These are phyloP conservation scores for Penicillium expansum DNA, from an alignment of 2,329 filamentous ascomycete genomes.

Conservation along the genomic window DNA sequence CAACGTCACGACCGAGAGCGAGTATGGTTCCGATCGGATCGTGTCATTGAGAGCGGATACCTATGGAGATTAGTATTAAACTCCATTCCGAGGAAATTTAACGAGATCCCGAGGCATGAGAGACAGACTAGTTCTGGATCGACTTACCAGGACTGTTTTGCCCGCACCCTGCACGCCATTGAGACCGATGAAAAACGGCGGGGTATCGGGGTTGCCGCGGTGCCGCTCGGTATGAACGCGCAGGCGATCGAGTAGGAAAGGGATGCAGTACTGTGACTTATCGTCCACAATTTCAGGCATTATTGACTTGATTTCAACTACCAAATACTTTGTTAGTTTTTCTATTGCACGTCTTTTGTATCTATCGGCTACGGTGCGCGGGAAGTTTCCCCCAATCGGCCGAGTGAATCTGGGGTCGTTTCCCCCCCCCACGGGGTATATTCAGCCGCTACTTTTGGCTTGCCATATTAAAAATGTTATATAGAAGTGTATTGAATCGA, in stretches of 20 bases:
- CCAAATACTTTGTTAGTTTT: neutral
- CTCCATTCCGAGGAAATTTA: slow-evolving; percentile 6
- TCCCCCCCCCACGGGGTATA: slow-evolving; percentile 12
- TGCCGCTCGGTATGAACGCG: slow-evolving; percentile 49
- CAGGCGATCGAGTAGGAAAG: slow-evolving; percentile 68
- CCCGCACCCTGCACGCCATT: slow-evolving; percentile 91
- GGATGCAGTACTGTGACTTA: slow-evolving; percentile 73
- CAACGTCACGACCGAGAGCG: slow-evolving; percentile 65
- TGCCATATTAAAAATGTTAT: neutral
- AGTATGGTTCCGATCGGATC: slow-evolving; percentile 57
- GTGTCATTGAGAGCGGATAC: slow-evolving; percentile 62
- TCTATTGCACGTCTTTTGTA: neutral
- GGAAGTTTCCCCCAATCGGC: slow-evolving; percentile 18
- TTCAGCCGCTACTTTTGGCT: slow-evolving; percentile 3
- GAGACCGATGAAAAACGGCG: slow-evolving; percentile 80
- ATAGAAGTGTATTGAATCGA: neutral
- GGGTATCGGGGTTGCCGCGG: slow-evolving; percentile 34
- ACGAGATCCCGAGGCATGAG: slow-evolving; percentile 2
- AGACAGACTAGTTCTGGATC: neutral
- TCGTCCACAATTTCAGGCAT: slow-evolving; percentile 66
- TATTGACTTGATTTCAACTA: slow-evolving; percentile 7
- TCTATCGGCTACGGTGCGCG: slow-evolving; percentile 15
- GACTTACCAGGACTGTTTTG: slow-evolving; percentile 79
- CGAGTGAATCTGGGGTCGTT: slow-evolving; percentile 18
- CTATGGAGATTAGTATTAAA: slow-evolving; percentile 28